These are phyloP conservation scores for Calamus simplicifolius DNA, from an alignment of 176 grass and related monocot genomes.

Conservation along the genomic window DNA sequence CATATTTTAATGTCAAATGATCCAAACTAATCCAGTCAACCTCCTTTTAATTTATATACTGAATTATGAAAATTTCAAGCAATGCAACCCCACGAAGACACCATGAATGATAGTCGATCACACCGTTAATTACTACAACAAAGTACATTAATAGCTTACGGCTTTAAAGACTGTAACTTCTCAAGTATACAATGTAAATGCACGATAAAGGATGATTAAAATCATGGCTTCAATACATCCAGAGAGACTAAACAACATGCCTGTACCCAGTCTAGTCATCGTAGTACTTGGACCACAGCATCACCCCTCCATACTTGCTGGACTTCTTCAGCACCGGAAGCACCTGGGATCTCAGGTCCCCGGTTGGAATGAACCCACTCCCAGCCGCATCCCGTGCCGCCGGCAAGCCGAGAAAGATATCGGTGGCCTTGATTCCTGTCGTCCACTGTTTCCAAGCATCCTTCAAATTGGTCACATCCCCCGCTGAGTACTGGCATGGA, in stretches of 20 bases:
- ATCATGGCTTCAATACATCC: too few species aligned
- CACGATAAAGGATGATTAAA: too few species aligned
- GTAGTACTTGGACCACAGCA: conserved; percentile 47
- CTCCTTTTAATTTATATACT: too few species aligned
- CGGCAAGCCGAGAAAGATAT: conserved; percentile 46
- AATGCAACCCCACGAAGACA: too few species aligned
- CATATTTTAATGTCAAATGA: too few species aligned
- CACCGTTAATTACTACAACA: too few species aligned
- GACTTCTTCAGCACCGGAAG: conserved; percentile 31
- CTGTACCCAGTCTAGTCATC: conserved; percentile 37
- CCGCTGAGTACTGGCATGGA: conserved; percentile 34
- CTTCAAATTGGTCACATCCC: conserved; percentile 24
- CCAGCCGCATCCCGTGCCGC: conserved; percentile 29
- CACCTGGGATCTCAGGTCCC: conserved; percentile 29
- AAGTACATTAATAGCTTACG: too few species aligned
- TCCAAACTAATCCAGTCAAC: too few species aligned
- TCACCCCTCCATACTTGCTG: conserved; percentile 40
- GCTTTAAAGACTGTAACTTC: too few species aligned
- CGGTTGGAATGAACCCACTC: conserved; percentile 40
- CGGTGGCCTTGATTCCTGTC: conserved; percentile 22
- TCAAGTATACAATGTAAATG: too few species aligned
- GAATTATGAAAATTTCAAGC: too few species aligned
- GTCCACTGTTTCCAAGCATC: conserved; percentile 45
- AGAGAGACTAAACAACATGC: conserved; percentile 18
- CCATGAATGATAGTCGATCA: too few species aligned